phyloP scores from a whole-genome alignment of 2,329 filamentous ascomycete species.

The Daldinia eschscholtzii region DNA sequence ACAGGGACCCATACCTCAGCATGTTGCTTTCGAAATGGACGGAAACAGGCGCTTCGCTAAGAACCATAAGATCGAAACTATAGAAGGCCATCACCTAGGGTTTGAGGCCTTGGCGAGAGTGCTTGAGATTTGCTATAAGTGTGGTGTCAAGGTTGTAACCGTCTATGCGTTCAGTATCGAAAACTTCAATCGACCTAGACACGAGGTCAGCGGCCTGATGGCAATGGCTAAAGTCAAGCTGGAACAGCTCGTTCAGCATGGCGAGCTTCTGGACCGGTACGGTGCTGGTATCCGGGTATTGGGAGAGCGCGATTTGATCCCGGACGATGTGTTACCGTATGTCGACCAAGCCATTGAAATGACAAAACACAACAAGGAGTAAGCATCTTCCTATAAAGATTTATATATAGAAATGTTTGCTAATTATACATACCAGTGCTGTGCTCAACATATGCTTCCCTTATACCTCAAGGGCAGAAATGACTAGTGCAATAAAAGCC shows the following conservation, averaged over 20 bases:
- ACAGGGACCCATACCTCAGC: slow-evolving; percentile 91
- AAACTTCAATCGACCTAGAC: slow-evolving; percentile 97
- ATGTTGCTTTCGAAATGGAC: slow-evolving; percentile 99
- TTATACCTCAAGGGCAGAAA: slow-evolving; percentile 95
- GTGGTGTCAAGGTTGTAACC: slow-evolving; percentile 94
- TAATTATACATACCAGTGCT: slow-evolving; percentile 55
- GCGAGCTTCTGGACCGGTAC: slow-evolving; percentile 91
- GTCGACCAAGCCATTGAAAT: slow-evolving; percentile 88
- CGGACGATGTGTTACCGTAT: slow-evolving; percentile 87
- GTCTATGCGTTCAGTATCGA: slow-evolving; percentile 99
- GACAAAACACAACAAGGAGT: slow-evolving; percentile 89
- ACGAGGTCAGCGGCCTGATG: slow-evolving; percentile 97
- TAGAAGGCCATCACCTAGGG: slow-evolving; percentile 94
- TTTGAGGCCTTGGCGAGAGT: slow-evolving; percentile 95
- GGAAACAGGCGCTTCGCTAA: slow-evolving; percentile 94
- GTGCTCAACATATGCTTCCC: slow-evolving; percentile 95
- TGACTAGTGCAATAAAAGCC: slow-evolving; percentile 87
- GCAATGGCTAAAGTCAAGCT: slow-evolving; percentile 97
- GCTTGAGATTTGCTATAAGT: slow-evolving; percentile 98
- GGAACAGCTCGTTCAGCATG: slow-evolving; percentile 90
- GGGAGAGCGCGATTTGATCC: slow-evolving; percentile 85
- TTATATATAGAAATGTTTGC: neutral
- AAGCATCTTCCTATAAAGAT: slow-evolving; percentile 27
- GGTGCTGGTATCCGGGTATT: slow-evolving; percentile 88
- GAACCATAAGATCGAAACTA: slow-evolving; percentile 91